Base-by-base conservation (phyloP, 176 grass and related monocot species). In the Eragrostis nindensis region DNA sequence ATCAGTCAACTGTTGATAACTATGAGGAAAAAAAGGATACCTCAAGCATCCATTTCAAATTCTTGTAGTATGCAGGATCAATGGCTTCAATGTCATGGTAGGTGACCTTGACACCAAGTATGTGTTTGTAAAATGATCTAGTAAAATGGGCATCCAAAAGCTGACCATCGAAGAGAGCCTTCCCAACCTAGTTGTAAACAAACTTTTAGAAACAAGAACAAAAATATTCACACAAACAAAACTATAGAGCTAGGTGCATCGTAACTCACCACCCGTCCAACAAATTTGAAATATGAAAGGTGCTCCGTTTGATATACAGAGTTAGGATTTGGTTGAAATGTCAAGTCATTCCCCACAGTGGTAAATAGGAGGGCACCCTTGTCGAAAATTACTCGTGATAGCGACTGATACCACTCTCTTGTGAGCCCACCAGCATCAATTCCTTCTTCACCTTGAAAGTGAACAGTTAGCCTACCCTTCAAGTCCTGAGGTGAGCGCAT, bases 61-160 rank as follows among this genome's bases (percentile, higher is more conserved):
- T 99, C 85, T 78, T 99, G 77, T 94, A 99, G 73, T 96, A 99
- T 45, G 87, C 71, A 82, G 97, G 97, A 99, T 99, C 97, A 25
- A 99, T 91, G 66, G 97, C 97, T 87, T 99, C 97, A 86, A 99
- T 96, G 67, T 99, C 97, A 88, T 99, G 97, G 83, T 99, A 99
- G 19, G 97, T 99, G 83, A 99, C 97, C 87, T 99, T 99, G 36
- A 63, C 91, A 76, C 82, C 97, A 73, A 99, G 91, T 87, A 99
- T 99, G 82, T 99, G 97, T 81, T 99, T 99, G 82, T 99, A 99
- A 70, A 99, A 99, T 36, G 97, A 99, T 84, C 97, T 90, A 48
- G 97, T 99, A 42, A 99, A 99, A 87, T 99, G 97, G 25, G 86
- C 97, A 96, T 99, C 97, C 73, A 99, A 74, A 56, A 96, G 93